Evolutionary conservation across 2,329 filamentous ascomycete genomes (phyloP), one percentile per base, ranked within the genome.

Genomic region (Phialophora expanda): DNA sequence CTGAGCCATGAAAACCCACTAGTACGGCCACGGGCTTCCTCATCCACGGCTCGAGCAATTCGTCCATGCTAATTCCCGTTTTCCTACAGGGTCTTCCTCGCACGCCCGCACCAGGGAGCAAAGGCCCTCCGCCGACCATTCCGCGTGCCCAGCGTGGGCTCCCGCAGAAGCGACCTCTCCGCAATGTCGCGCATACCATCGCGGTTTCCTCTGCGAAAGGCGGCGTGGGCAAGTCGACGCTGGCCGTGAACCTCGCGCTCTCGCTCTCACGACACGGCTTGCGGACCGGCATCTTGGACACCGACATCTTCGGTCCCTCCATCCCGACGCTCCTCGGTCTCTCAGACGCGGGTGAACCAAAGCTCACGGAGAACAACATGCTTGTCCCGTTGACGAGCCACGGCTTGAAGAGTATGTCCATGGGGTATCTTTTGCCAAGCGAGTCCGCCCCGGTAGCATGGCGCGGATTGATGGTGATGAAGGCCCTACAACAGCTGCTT

Each of bases 131-230:
- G 57, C 87, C 87, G 11, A 82, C 85, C 62, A 85, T 93, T 66
- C 90, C 89, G 34, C 88, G 90, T 46, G 88, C 91, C 82, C 90
- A 92, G 79, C 87, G 91, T 61, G 91, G 92, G 26, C 84, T 96
- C 11, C 94, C 95, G 0, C 86, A 92, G 72, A 89, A 90, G 74
- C 87, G 92, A 70, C 88, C 87, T 72, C 96, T 99, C 72, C 85
- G 86, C 28, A 88, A 93, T 76, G 94, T 99, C 26, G 86, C 88
- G 70, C 97, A 96, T 76, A 88, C 97, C n/a, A 87, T 99, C 66
- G 93, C 93, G n/a, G 92, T 99, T 14, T 97, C 93, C 3, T 98
- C 93, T 1, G 95, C 95, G 14, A 99, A 99, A 76, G 95, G 95
- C 2, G 95, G 95, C n/a, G 95, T 99, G 0, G 95, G 95, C 1